Evolutionary conservation across 306 rosid genomes (phyloP).

Genomic region (Corylus americana): DNA sequence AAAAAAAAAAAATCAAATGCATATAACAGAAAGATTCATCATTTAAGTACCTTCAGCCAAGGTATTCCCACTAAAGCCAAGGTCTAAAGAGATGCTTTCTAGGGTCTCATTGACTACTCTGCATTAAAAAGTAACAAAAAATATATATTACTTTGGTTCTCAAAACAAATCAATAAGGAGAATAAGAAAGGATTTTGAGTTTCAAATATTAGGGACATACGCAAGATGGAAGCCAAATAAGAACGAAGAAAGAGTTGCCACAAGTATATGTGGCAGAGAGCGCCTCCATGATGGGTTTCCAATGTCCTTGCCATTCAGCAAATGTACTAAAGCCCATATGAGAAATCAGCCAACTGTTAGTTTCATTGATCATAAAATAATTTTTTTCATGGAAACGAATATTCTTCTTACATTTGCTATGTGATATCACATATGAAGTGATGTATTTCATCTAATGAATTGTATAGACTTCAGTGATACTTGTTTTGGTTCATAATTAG

Average conservation of each 20-base stretch:
- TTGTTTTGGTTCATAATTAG: not conserved
- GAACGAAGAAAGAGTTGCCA: slow-evolving; percentile 72
- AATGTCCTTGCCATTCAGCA: slow-evolving; percentile 45
- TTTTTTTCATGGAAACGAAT: not conserved
- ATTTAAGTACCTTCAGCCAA: slow-evolving; percentile 65
- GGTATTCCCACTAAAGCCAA: slow-evolving; percentile 72
- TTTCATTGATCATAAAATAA: slow-evolving; percentile 17
- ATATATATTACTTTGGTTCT: slow-evolving; percentile 14
- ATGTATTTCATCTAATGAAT: not conserved
- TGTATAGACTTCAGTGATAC: not conserved
- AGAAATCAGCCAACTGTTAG: slow-evolving; percentile 35
- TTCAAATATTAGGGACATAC: slow-evolving; percentile 39
- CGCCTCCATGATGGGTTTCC: slow-evolving; percentile 61
- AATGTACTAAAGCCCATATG: slow-evolving; percentile 37
- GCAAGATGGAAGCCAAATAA: slow-evolving; percentile 87
- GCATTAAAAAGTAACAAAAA: slow-evolving; percentile 38
- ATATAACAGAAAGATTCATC: not conserved
- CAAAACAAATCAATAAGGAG: slow-evolving; percentile 1
- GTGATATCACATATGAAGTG: too few species aligned
- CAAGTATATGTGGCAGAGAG: slow-evolving; percentile 64
- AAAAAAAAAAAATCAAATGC: not conserved
- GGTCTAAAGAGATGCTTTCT: slow-evolving; percentile 79
- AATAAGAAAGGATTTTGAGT: slow-evolving; percentile 25
- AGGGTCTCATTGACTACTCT: slow-evolving; percentile 88
- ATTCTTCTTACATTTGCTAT: too few species aligned